Evolutionary conservation across 768 basidiomycete genomes (phyloP).

Genomic region (Hydnum rufescens): DNA sequence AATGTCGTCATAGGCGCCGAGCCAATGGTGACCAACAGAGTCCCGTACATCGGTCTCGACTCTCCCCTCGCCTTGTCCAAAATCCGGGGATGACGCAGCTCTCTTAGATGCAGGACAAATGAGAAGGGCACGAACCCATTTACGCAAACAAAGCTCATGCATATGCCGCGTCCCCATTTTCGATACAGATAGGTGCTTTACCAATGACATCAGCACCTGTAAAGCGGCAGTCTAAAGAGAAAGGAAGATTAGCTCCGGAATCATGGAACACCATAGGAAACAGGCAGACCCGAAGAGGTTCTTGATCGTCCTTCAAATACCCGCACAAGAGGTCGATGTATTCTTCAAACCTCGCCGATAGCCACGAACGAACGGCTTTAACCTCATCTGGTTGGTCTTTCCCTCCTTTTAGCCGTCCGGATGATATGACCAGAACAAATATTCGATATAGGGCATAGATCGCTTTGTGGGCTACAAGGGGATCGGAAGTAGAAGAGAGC

Average conservation of each 20-base stretch:
- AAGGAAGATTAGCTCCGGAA: slow-evolving; percentile 6
- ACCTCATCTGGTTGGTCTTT: slow-evolving; percentile 39
- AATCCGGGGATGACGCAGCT: neutral
- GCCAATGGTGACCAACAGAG: slow-evolving; percentile 49
- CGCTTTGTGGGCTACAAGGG: slow-evolving; percentile 46
- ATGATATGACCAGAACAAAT: slow-evolving; percentile 42
- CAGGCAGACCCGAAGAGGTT: slow-evolving; percentile 42
- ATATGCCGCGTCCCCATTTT: slow-evolving; percentile 12
- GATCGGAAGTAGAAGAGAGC: too few species aligned
- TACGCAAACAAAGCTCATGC: slow-evolving; percentile 46
- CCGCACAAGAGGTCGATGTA: slow-evolving; percentile 52
- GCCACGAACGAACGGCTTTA: slow-evolving; percentile 51
- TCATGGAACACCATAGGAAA: neutral
- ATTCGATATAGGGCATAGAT: slow-evolving; percentile 69
- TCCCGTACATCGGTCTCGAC: slow-evolving; percentile 41
- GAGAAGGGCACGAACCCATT: slow-evolving; percentile 38
- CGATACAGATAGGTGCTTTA: slow-evolving; percentile 49
- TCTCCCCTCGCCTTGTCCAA: too few species aligned
- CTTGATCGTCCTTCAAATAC: slow-evolving; percentile 60
- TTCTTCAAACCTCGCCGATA: slow-evolving; percentile 50
- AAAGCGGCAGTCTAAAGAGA: slow-evolving; percentile 39
- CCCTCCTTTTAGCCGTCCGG: slow-evolving; percentile 29
- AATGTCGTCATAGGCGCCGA: slow-evolving; percentile 61
- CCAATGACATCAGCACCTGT: slow-evolving; percentile 54
- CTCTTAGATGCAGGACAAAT: slow-evolving; percentile 35